A percentile compares a stretch with the other conserved stretches of the same genome.
Conservation (phyloP, 768 basidiomycete genomes). For the Kwoniella sp. region DNA sequence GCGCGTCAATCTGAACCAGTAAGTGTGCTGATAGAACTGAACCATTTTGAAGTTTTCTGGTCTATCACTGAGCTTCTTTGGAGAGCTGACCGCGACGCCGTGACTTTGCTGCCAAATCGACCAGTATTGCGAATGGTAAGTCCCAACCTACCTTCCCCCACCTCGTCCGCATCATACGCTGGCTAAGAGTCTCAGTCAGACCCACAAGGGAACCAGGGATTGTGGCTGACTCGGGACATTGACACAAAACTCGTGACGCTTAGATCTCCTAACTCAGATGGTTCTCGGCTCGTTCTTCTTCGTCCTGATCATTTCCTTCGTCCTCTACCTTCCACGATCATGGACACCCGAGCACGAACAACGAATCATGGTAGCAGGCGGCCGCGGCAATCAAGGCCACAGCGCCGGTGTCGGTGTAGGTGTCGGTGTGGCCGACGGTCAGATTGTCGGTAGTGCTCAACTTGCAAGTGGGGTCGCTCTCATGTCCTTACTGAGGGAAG, state of each 20-base stretch:
- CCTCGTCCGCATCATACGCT: too few relatives aligned
- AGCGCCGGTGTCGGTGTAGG: constrained; percentile 31
- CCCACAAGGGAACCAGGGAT: too few relatives aligned
- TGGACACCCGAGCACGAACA: constrained; percentile 11
- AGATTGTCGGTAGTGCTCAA: constrained; percentile 3
- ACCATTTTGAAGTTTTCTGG: too few relatives aligned
- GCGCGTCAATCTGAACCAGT: constrained; percentile 26
- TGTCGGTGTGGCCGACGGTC: constrained; percentile 25
- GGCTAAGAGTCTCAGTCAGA: too few relatives aligned
- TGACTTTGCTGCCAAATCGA: too few relatives aligned
- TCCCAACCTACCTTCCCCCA: too few relatives aligned
- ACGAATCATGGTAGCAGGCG: background rate
- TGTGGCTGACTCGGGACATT: too few relatives aligned
- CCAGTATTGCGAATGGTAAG: background rate
- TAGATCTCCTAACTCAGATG: constrained; percentile 30
- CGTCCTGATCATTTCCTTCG: constrained; percentile 28
- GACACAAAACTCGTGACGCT: background rate
- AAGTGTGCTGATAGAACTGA: too few relatives aligned
- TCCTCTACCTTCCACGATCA: constrained; percentile 38
- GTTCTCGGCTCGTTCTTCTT: constrained; percentile 31
- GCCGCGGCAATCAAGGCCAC: background rate
- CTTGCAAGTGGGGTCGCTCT: constrained; percentile 28
- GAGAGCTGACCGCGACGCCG: too few relatives aligned
- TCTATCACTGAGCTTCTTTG: too few relatives aligned
- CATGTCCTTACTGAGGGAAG: constrained; percentile 44